Base-by-base conservation (phyloP, 495 filamentous ascomycete species). In the Elasticomyces elasticus region DNA sequence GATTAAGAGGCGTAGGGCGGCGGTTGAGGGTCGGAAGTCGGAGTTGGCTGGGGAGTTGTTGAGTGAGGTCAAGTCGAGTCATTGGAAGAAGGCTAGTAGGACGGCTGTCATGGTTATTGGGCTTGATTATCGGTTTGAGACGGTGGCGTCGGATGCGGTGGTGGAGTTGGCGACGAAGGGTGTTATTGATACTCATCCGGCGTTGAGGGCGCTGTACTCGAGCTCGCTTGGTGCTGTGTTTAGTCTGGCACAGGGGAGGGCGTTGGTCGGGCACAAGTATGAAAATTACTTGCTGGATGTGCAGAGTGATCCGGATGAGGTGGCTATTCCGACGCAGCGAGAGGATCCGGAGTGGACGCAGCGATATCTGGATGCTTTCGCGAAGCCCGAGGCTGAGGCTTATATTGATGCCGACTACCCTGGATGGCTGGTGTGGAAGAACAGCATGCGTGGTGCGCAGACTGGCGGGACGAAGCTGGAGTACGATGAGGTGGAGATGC, bases 341-440 rank as follows among this genome's bases (percentile, higher is more conserved):
- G 76, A 85, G 48, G 84, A 95, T 62, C 79, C 85, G 20, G 69
- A 76, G 13, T 91, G 86, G 76, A 97, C 92, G 0, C 62, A 84
- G 52, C 72, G 84, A 20, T 94, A 85, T 61, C 72, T 99, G 1
- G 71, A 79, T 0, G 78, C 78, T 62, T 98, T 98, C 69, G 82
- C 84, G 12, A 75, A 84, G 28, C 82, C 84, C 24, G 85, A 90
- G 51, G 80, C 86, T 5, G 79, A 95, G 51, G 94, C 90, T 66
- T 95, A 86, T 59, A 80, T 96, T 51, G 92, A 99, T 63, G 79
- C 79, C 50, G 91, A 95, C 64, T 85, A 94, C 68, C 87, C 90
- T 10, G 92, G 92, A 23, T 99, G 92, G 92, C 77, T 99, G n/a
- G 87, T 92, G 6, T 99, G 92, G 92, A 81, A 79, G 12, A 84